A percentile compares a stretch with the other conserved stretches of the same genome.
These are phyloP conservation scores for Xylariaceae sp. DNA, from an alignment of 2,329 filamentous ascomycete species.

Conservation along the genomic window DNA sequence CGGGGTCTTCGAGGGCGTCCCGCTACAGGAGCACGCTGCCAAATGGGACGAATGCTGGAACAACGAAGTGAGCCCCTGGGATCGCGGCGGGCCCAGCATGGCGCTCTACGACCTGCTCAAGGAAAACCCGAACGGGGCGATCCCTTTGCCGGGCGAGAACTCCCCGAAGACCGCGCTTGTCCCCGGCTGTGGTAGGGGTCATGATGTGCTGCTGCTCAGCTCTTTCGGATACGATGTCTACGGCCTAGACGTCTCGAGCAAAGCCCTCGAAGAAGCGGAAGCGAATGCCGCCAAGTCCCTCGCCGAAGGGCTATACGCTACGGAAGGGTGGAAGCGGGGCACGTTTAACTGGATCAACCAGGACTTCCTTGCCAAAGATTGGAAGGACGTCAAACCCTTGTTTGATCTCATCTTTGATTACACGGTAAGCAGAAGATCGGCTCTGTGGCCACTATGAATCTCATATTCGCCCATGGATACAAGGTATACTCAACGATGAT, in stretches of 20 bases:
- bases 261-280: slow-evolving; percentile 41
- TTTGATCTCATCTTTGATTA: slow-evolving; percentile 66
- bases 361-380: slow-evolving; percentile 62
- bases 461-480: not conserved
- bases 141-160: slow-evolving; percentile 23
- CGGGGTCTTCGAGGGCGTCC: slow-evolving; percentile 32
- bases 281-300: slow-evolving; percentile 38
- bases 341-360: slow-evolving; percentile 50
- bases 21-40: slow-evolving; percentile 33
- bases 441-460: too few relatives aligned
- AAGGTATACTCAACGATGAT: not conserved
- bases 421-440: slow-evolving; percentile 39
- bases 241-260: slow-evolving; percentile 62
- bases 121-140: slow-evolving; percentile 39
- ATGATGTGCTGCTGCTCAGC: slow-evolving; percentile 72
- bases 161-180: slow-evolving; percentile 57
- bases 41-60: slow-evolving; percentile 47
- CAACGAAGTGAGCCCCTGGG: slow-evolving; percentile 47
- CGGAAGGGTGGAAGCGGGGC: slow-evolving; percentile 40
- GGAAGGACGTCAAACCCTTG: slow-evolving; percentile 38
- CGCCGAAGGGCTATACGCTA: slow-evolving; percentile 35
- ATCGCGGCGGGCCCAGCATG: slow-evolving; percentile 47
- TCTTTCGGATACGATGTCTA: slow-evolving; percentile 71
- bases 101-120: slow-evolving; percentile 49
- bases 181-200: slow-evolving; percentile 75